Conservation (phyloP, 768 basidiomycete genomes). For the Stropharia rugosoannulata region DNA sequence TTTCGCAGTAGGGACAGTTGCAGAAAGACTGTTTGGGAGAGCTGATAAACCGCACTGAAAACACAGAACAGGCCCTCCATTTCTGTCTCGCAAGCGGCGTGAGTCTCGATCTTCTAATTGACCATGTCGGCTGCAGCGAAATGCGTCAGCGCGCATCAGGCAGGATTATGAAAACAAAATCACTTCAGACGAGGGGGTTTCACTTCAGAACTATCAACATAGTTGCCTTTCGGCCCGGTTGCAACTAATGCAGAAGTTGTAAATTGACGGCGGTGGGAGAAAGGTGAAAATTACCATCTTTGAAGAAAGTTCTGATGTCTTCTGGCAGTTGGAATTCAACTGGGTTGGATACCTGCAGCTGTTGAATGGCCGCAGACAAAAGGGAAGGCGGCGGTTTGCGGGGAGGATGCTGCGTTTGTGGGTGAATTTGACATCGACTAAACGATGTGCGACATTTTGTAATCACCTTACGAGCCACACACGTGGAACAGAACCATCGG, state of each 20-base stretch:
- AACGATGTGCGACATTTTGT: slow-evolving; percentile 14
- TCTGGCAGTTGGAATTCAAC: slow-evolving; percentile 84
- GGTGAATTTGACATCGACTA: slow-evolving; percentile 14
- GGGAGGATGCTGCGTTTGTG: slow-evolving; percentile 56
- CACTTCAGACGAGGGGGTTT: slow-evolving; percentile 84
- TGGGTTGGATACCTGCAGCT: slow-evolving; percentile 68
- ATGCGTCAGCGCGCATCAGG: slow-evolving; percentile 11
- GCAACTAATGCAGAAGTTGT: slow-evolving; percentile 51
- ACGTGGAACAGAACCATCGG: slow-evolving; percentile 80
- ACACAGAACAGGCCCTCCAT: slow-evolving; percentile 82
- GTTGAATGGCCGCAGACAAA: slow-evolving; percentile 70
- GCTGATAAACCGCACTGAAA: slow-evolving; percentile 87
- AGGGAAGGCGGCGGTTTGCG: slow-evolving; percentile 66
- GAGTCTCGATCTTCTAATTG: slow-evolving; percentile 91
- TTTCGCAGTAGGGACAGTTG: slow-evolving; percentile 53
- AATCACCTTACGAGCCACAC: slow-evolving; percentile 64
- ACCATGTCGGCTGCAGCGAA: slow-evolving; percentile 65
- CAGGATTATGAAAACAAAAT: slow-evolving; percentile 15
- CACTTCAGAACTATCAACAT: slow-evolving; percentile 76
- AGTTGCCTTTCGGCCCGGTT: slow-evolving; percentile 77
- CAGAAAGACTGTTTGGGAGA: slow-evolving; percentile 52
- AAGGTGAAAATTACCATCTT: slow-evolving; percentile 64
- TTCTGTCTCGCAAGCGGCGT: slow-evolving; percentile 81
- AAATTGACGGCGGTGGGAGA: slow-evolving; percentile 16
- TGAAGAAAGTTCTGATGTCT: slow-evolving; percentile 80